Evolutionary conservation across 1,284 basidiomycete genomes (phyloP), one percentile per base, ranked within the genome.

Genomic region (Rhodotorula glutinis): DNA sequence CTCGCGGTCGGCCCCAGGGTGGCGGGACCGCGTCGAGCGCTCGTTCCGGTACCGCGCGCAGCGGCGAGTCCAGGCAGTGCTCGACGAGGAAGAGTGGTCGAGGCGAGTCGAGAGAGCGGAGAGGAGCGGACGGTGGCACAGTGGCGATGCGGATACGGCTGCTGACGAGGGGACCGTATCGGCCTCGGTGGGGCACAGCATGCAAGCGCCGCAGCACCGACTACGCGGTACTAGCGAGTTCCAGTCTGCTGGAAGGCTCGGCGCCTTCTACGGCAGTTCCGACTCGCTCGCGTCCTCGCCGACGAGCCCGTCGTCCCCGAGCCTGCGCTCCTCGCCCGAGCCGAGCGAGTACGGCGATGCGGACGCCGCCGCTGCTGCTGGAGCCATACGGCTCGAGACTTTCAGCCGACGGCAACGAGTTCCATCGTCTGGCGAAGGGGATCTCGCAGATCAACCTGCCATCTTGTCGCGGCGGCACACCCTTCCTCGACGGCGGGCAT

Each of bases 341-440:
- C 68, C 68, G 58, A 63, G 60, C 57, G 68, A 70, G 44, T 70
- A 47, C 10, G 46, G 57, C 62, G 68, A 53, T 38, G 33, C 33
- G 44, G 60, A 70, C 17, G 63, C 66, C 17, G 65, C 60, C 16
- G 27, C 57, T 33, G 44, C 38, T 5, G 47, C 49, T 3, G 14
- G 29, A 23, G 53, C 46, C 10, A 17, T 53, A 19, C 33, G 52
- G 21, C 43, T 62, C 4, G 53, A 21, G 33, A 13, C 17, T 33
- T 8, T 19, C 33, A 21, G 47, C 38, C 17, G 49, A 49, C 14
- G 54, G n/a, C 33, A 38, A 11, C 33, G 33, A 7, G 5, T 38
- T 5, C 33, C 33, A 11, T 38, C 33, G 33, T 38, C 11, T 11
- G 33, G 7, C 33, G 33, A 38, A 5, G 11, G 33, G 7, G 11